A percentile compares a stretch with the other conserved stretches of the same genome.
Conservation (phyloP, 2,329 filamentous ascomycete species). For the Furcasterigmium sp. region DNA sequence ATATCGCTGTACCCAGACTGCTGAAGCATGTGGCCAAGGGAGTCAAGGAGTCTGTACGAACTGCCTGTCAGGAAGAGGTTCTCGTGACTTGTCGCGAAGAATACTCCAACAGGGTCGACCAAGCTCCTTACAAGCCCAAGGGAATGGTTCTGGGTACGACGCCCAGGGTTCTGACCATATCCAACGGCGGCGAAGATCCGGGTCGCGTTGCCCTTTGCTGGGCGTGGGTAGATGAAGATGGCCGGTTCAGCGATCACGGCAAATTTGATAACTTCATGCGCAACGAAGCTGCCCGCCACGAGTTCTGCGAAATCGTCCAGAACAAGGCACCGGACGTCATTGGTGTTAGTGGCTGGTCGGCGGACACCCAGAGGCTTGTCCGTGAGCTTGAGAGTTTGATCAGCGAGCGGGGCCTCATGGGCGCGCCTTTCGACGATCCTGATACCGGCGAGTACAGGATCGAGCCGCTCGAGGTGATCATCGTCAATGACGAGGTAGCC, state of each 20-base stretch:
- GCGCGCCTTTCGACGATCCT: constrained; percentile 74
- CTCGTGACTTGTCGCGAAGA: constrained; percentile 84
- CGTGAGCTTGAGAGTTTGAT: constrained; percentile 77
- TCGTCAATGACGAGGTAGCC: constrained; percentile 97
- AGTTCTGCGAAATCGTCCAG: constrained; percentile 73
- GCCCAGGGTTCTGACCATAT: constrained; percentile 80
- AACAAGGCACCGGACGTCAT: constrained; percentile 84
- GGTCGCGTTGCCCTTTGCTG: constrained; percentile 77
- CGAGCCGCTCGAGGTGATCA: constrained; percentile 79
- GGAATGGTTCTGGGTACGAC: constrained; percentile 85
- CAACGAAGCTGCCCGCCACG: constrained; percentile 61
- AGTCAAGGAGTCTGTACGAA: constrained; percentile 90
- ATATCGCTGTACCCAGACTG: constrained; percentile 74
- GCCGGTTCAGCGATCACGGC: constrained; percentile 81
- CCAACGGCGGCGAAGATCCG: constrained; percentile 74
- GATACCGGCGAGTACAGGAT: constrained; percentile 71
- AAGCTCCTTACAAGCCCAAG: constrained; percentile 93
- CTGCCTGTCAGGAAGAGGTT: constrained; percentile 89
- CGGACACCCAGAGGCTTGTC: constrained; percentile 79
- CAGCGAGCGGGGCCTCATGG: constrained; percentile 68
- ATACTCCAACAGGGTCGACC: constrained; percentile 85
- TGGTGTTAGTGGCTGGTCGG: constrained; percentile 81
- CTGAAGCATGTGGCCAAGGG: constrained; percentile 82
- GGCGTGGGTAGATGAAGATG: constrained; percentile 91
- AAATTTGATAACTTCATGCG: constrained; percentile 74